These are phyloP conservation scores for Pythium graminicola DNA, from an alignment of 352 stramenopile species.

Conservation along the genomic window DNA sequence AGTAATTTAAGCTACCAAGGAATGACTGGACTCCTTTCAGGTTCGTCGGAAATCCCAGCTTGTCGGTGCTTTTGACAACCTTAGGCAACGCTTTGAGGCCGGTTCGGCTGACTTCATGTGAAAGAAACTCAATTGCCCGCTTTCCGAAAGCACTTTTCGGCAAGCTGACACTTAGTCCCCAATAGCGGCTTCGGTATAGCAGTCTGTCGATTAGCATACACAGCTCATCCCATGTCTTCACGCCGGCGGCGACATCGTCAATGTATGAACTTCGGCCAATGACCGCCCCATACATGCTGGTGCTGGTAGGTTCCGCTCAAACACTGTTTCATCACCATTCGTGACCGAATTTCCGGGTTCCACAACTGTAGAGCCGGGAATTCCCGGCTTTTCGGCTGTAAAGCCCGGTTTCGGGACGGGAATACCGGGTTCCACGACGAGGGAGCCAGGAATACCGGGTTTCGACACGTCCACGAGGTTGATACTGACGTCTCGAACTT, in stretches of 20 bases:
- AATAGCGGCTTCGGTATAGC: constrained; percentile 20
- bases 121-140: constrained; percentile 13
- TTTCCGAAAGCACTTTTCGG: constrained; percentile 20
- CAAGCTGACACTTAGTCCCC: constrained; percentile 12
- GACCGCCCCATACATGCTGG: not conserved
- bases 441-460: too few species aligned
- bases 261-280: constrained; percentile 13
- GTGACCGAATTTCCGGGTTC: constrained; percentile 1
- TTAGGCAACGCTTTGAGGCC: constrained; percentile 9
- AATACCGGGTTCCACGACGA: too few species aligned
- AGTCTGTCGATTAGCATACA: constrained; percentile 5
- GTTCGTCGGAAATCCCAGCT: constrained; percentile 9
- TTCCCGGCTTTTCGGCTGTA: too few species aligned
- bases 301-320: constrained; percentile 8
- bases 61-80: not conserved
- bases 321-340: constrained; percentile 14
- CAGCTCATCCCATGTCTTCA: not conserved
- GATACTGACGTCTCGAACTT: too few species aligned
- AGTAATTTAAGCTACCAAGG: constrained; percentile 16
- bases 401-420: too few species aligned
- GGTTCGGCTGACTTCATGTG: constrained; percentile 8
- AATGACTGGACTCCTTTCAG: constrained; percentile 21
- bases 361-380: too few species aligned
- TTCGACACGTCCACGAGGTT: too few species aligned
- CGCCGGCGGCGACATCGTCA: constrained; percentile 12